Evolutionary conservation across 164 flowering plant species (phyloP).

Genomic region (Protea cynaroides): DNA sequence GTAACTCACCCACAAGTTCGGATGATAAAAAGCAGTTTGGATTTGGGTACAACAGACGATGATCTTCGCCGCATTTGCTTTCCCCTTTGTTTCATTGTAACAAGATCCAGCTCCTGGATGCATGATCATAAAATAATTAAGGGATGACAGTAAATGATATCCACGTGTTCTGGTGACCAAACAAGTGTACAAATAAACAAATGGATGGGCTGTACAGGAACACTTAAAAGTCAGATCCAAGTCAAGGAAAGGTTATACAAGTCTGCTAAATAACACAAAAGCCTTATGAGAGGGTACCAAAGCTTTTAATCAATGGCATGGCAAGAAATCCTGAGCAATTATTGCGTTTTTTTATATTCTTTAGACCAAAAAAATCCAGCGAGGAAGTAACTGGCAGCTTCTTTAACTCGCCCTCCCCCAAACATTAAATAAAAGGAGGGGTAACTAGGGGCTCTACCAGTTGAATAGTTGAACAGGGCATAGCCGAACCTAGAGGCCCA

Average conservation of each 20-base stretch:
- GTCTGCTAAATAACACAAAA: no score
- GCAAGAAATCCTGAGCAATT: background rate
- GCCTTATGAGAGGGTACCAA: background rate
- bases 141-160: background rate
- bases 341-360: background rate
- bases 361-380: background rate
- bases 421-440: no score
- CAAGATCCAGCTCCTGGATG: slow-evolving; percentile 61
- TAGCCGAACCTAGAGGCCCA: no score
- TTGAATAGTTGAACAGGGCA: no score
- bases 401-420: no score
- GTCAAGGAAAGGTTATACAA: background rate
- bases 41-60: slow-evolving; percentile 17
- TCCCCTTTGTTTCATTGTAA: slow-evolving; percentile 60
- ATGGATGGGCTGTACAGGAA: no score
- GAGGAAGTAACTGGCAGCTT: no score
- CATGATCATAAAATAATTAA: background rate
- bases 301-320: background rate
- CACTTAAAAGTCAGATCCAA: background rate
- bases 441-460: no score
- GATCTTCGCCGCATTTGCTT: slow-evolving; percentile 32
- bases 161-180: no score
- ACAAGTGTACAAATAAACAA: no score
- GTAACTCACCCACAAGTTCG: slow-evolving; percentile 68
- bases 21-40: slow-evolving; percentile 59